Conservation (phyloP, 345 rosid species). For the Murraya paniculata region DNA sequence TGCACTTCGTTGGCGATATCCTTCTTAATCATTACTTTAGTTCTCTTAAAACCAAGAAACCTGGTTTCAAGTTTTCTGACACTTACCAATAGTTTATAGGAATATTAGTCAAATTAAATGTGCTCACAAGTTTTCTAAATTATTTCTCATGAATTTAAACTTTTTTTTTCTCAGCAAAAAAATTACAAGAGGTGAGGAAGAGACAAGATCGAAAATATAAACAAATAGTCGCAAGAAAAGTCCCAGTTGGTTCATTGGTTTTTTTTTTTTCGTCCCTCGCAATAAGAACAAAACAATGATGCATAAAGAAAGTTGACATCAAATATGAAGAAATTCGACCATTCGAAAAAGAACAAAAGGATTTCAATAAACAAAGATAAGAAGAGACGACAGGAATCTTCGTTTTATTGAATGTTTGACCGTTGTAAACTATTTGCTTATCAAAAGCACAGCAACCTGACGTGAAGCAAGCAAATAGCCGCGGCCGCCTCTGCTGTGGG, state of each 20-base stretch:
- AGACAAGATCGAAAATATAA: constrained; percentile 1
- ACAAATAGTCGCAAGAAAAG: neutral
- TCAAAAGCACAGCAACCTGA: neutral
- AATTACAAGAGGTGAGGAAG: neutral
- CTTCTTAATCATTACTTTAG: constrained; percentile 4
- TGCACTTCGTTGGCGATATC: neutral
- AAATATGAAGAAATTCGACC: neutral
- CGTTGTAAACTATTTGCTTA: neutral
- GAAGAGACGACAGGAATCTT: neutral
- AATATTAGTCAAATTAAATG: neutral
- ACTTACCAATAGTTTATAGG: neutral
- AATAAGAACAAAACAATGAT: neutral
- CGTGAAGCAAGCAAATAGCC: neutral
- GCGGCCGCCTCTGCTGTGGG: neutral
- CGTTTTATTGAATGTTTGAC: neutral
- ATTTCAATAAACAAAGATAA: neutral
- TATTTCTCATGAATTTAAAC: neutral
- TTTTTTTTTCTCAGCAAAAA: neutral
- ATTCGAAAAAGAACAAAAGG: neutral
- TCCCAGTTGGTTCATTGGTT: neutral
- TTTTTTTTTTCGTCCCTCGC: no score
- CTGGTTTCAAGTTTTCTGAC: neutral
- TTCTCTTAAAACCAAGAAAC: constrained; percentile 1
- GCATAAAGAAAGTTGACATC: neutral
- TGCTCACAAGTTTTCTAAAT: neutral